These are phyloP conservation scores for Aureobasidium sp. DNA, from an alignment of 2,329 filamentous ascomycete genomes.

Conservation along the genomic window DNA sequence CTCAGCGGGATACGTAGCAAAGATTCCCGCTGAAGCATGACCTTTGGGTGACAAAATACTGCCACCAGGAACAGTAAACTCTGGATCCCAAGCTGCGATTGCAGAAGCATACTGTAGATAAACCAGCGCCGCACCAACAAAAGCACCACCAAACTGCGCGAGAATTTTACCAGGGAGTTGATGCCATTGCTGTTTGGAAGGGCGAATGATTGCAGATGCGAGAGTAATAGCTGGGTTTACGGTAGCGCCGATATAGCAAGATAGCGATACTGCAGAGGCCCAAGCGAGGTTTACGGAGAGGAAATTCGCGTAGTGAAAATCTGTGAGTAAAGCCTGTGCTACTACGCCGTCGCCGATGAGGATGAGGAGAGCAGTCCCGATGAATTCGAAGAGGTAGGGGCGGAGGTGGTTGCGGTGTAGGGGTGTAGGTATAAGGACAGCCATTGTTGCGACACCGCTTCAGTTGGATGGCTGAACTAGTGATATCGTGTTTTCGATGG, in stretches of 20 bases:
- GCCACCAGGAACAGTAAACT: conserved; percentile 16
- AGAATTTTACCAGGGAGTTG: conserved; percentile 8
- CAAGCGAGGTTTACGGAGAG: conserved; percentile 15
- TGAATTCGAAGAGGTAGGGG: conserved; percentile 18
- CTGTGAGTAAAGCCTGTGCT: conserved; percentile 11
- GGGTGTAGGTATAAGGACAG: conserved; percentile 3
- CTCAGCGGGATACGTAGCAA: conserved; percentile 16
- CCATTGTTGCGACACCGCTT: background rate
- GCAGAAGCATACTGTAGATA: conserved; percentile 5
- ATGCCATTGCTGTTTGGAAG: background rate
- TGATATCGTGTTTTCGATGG: too few relatives aligned
- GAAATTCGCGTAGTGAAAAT: conserved; percentile 13
- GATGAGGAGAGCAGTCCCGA: conserved; percentile 14
- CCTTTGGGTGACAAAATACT: conserved; percentile 10
- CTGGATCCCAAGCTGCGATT: conserved; percentile 20
- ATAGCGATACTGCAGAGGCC: conserved; percentile 9
- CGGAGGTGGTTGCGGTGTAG: background rate
- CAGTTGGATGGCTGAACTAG: too few relatives aligned
- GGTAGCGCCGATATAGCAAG: conserved; percentile 8
- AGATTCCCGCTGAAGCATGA: conserved; percentile 19
- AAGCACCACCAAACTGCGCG: conserved; percentile 6
- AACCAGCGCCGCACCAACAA: conserved; percentile 14
- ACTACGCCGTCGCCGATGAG: conserved; percentile 21
- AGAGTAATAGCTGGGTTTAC: conserved; percentile 19
- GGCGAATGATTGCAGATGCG: conserved; percentile 14